Conservation (phyloP, 2,329 filamentous ascomycete species). For the Clathrospora elynae region DNA sequence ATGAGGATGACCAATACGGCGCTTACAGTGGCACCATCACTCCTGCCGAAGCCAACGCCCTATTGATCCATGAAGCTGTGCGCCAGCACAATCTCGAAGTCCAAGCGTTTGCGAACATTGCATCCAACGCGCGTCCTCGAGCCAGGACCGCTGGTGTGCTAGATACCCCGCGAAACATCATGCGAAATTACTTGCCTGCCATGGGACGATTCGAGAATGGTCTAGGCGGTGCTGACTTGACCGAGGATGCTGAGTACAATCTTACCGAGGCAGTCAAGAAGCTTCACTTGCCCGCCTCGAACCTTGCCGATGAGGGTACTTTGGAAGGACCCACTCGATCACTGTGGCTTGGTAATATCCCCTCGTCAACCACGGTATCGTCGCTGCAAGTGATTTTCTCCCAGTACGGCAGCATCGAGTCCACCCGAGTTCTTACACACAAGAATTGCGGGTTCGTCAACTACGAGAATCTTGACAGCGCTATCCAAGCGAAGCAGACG, state of each 20-base stretch:
- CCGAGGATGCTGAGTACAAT: conserved; percentile 78
- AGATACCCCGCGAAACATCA: conserved; percentile 70
- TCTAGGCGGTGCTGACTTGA: conserved; percentile 75
- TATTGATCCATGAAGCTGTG: conserved; percentile 72
- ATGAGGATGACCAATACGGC: conserved; percentile 75
- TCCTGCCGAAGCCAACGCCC: conserved; percentile 63
- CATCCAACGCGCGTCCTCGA: conserved; percentile 79
- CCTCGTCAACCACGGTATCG: conserved; percentile 93
- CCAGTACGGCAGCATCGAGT: conserved; percentile 87
- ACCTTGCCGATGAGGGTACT: conserved; percentile 76
- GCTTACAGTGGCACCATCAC: conserved; percentile 65
- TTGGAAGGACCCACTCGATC: conserved; percentile 90
- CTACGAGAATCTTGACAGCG: conserved; percentile 89
- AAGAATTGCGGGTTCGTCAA: conserved; percentile 99
- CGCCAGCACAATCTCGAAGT: conserved; percentile 92
- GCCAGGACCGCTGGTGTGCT: conserved; percentile 90
- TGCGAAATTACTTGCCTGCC: conserved; percentile 74
- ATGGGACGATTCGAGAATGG: conserved; percentile 62
- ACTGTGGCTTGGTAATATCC: conserved; percentile 96
- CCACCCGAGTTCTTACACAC: conserved; percentile 90
- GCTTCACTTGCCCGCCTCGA: conserved; percentile 63
- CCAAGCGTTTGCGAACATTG: conserved; percentile 86
- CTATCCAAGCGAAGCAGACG: conserved; percentile 81
- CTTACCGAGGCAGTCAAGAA: conserved; percentile 81
- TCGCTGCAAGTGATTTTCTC: conserved; percentile 95